Percentiles rank a stretch among this genome's conserved stretches.
These are phyloP conservation scores for Pugionium dolabratum DNA, from an alignment of 345 rosid species.

Conservation along the genomic window DNA sequence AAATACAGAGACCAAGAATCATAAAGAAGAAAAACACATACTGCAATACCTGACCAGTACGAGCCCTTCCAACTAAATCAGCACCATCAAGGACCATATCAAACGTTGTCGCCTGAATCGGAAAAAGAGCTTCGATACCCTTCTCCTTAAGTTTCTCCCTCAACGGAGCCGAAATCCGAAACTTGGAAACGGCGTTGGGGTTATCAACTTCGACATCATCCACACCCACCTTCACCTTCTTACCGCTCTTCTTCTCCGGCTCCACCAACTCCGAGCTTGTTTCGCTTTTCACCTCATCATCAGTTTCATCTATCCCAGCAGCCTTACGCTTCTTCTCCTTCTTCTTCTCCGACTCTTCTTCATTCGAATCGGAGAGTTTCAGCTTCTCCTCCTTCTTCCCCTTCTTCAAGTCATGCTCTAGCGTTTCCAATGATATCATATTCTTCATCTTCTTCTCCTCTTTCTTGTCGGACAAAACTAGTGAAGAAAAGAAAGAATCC, in stretches of 20 bases:
- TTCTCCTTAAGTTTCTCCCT: slow-evolving; percentile 63
- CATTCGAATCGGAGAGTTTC: slow-evolving; percentile 37
- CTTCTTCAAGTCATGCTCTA: slow-evolving; percentile 52
- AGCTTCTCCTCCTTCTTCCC: slow-evolving; percentile 42
- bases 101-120: slow-evolving; percentile 88
- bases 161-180: slow-evolving; percentile 68
- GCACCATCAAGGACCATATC: slow-evolving; percentile 67
- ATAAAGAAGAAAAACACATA: not conserved
- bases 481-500: not conserved
- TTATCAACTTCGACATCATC: slow-evolving; percentile 53
- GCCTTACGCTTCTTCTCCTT: slow-evolving; percentile 69
- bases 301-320: slow-evolving; percentile 42
- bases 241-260: slow-evolving; percentile 48
- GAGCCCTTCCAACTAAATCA: slow-evolving; percentile 93
- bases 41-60: slow-evolving; percentile 81
- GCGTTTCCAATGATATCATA: slow-evolving; percentile 45
- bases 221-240: slow-evolving; percentile 46
- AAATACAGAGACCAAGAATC: not conserved
- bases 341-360: slow-evolving; percentile 42
- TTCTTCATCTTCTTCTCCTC: slow-evolving; percentile 77
- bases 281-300: slow-evolving; percentile 58
- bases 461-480: slow-evolving; percentile 41
- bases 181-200: slow-evolving; percentile 66
- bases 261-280: slow-evolving; percentile 46
- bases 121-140: slow-evolving; percentile 80